Conservation (phyloP, 495 filamentous ascomycete genomes). For the Xylaria sp. region DNA sequence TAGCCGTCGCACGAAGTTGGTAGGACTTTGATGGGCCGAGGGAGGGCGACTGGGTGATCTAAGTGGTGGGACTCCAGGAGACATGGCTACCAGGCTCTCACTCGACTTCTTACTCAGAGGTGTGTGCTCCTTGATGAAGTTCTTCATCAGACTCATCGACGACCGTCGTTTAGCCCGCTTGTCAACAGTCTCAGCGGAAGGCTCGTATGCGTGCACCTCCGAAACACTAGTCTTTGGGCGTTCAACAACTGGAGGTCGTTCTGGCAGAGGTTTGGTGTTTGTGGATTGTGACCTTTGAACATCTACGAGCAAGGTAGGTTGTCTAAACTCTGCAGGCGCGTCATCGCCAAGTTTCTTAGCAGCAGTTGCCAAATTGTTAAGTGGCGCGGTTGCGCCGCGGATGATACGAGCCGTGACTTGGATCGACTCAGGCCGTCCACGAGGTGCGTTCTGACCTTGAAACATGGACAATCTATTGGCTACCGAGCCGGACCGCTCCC, state of each 20-base stretch:
- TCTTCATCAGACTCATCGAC: slow-evolving; percentile 58
- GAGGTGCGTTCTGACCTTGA: slow-evolving; percentile 48
- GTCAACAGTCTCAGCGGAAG: slow-evolving; percentile 30
- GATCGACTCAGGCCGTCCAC: slow-evolving; percentile 68
- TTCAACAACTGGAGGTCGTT: slow-evolving; percentile 33
- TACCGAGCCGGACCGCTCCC: slow-evolving; percentile 51
- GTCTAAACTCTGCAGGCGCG: slow-evolving; percentile 66
- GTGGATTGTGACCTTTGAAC: slow-evolving; percentile 58
- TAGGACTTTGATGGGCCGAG: slow-evolving; percentile 44
- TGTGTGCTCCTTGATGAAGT: slow-evolving; percentile 58
- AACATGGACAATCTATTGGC: slow-evolving; percentile 57
- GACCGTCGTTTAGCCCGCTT: slow-evolving; percentile 50
- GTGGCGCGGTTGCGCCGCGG: slow-evolving; percentile 60
- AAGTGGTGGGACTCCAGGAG: slow-evolving; percentile 33
- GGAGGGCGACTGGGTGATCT: slow-evolving; percentile 54
- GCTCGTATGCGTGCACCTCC: slow-evolving; percentile 48
- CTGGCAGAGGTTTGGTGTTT: slow-evolving; percentile 27
- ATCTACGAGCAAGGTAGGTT: slow-evolving; percentile 75
- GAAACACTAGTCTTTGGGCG: slow-evolving; percentile 40
- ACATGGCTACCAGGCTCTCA: slow-evolving; percentile 46
- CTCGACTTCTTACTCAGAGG: slow-evolving; percentile 51
- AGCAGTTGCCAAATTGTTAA: slow-evolving; percentile 52
- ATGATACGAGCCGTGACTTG: slow-evolving; percentile 84
- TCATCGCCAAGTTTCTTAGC: slow-evolving; percentile 47
- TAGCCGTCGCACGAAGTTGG: slow-evolving; percentile 45